Evolutionary conservation across 148 eudicot genomes (phyloP).

Genomic region (Euryodendron excelsum): DNA sequence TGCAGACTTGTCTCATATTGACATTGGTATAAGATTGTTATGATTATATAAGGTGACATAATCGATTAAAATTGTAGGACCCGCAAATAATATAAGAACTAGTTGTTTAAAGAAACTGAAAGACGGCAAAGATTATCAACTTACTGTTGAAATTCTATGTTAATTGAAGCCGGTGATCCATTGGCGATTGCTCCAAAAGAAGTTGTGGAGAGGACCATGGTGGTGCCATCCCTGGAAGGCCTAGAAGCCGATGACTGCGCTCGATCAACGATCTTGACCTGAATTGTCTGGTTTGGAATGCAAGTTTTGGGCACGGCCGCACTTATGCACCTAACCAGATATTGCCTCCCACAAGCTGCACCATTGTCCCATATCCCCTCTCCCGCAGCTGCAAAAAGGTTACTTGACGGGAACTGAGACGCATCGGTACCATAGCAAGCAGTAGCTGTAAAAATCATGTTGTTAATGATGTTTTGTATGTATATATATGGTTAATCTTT

Average conservation of each 20-base stretch:
- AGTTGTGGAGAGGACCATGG: conserved; percentile 39
- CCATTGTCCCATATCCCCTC: conserved; percentile 73
- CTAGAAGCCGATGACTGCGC: conserved; percentile 35
- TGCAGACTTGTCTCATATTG: no score
- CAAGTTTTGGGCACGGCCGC: conserved; percentile 29
- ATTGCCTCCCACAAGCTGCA: conserved; percentile 64
- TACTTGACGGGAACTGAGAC: conserved; percentile 50
- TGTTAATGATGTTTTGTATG: no score
- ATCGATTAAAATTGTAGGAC: no score
- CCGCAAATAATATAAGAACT: no score
- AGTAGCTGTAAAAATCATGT: conserved; percentile 31
- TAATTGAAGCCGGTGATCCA: conserved; percentile 25
- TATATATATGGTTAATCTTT: no score
- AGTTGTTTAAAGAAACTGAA: no score
- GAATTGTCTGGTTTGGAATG: conserved; percentile 33
- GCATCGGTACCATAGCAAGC: conserved; percentile 44
- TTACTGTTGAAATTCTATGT: conserved; percentile 53
- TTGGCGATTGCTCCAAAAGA: conserved; percentile 39
- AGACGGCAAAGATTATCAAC: no score
- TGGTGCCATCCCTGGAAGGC: conserved; percentile 31
- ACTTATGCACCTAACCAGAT: conserved; percentile 52
- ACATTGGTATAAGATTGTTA: no score
- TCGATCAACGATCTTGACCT: conserved; percentile 51
- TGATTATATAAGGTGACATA: no score
- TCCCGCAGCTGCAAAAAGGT: conserved; percentile 60